Conservation (phyloP, 139 green algal genomes). For the Gonium pectorale region DNA sequence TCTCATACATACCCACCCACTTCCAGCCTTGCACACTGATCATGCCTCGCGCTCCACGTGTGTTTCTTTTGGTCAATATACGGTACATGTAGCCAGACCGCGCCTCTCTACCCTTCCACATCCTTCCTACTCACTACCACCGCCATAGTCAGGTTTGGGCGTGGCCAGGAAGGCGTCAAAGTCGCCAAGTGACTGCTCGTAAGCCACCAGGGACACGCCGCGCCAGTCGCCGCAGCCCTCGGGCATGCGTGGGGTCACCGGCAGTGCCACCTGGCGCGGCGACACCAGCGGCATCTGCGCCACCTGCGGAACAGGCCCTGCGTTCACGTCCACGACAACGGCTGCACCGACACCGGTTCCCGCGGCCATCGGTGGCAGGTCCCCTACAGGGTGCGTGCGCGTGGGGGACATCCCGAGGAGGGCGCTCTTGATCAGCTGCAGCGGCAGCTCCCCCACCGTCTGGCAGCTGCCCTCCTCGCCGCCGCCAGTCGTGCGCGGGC, state of each 20-base stretch:
- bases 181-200: neutral
- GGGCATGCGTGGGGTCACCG: neutral
- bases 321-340: neutral
- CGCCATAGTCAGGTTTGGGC: too few relatives aligned
- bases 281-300: neutral
- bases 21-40: too few relatives aligned
- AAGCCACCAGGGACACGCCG: neutral
- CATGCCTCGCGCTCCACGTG: too few relatives aligned
- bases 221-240: constrained; percentile 14
- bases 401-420: neutral
- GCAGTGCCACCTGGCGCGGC: neutral
- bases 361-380: neutral
- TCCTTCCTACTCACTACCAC: too few relatives aligned
- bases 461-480: neutral
- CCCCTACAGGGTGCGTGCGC: neutral
- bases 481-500: neutral
- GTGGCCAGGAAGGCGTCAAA: too few relatives aligned
- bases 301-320: neutral
- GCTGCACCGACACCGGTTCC: neutral
- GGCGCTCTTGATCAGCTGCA: neutral
- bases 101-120: too few relatives aligned
- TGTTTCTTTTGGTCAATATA: too few relatives aligned
- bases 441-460: neutral
- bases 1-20: too few relatives aligned
- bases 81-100: too few relatives aligned